Evolutionary conservation across 2,329 filamentous ascomycete genomes (phyloP), one percentile per base, ranked within the genome.

Genomic region (Aotearoamyces nothofagi): DNA sequence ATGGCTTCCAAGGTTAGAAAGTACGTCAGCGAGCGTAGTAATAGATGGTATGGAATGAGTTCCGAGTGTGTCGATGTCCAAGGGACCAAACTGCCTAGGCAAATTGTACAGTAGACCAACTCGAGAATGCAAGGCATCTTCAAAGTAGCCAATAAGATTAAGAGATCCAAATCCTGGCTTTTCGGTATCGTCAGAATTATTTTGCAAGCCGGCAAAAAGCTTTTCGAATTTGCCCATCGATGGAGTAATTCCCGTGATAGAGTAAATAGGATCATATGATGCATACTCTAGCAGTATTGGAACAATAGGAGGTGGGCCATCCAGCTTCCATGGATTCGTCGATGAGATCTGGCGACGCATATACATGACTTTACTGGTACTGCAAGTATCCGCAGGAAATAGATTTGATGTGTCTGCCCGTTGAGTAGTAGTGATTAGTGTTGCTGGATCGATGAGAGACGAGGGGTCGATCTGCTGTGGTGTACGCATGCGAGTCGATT

Each of bases 81-180:
- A 58, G 7, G 69, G 57, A 37, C 68, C 64, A 51, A 80, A 77
- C 6, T 64, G 59, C 1, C 66, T 61, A 2, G 79, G 79, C 16
- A 86, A 68, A 27, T 78, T 73, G 42, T 82, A 87, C 8, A 87
- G 65, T 8, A 87, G 58, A 4, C 79, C 80, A 30, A 83, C 68
- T 7, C 80, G 65, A 1, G 79, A 73, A 30, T 69, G 60, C 11
- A 69, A 65, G 30, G 77, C 61, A 41, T 86, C 79, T 46, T 86
- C 78, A 41, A 82, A 83, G 44, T 82, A 86, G 3, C 69, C 72
- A 9, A 77, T 52, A 24, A 78, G 54, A 13, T 65, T 61, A 10
- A 72, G 67, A 7, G 75, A 43, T 37, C 79, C 60, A 46, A 47
- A 38, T 65, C 73, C 60, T 64, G 78, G 2, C 73, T 63, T 14